Percentiles rank a stretch among this genome's conserved stretches.
phyloP scores from a whole-genome alignment of 2,329 filamentous ascomycete species.

The Scopulariopsis brevicaulis region DNA sequence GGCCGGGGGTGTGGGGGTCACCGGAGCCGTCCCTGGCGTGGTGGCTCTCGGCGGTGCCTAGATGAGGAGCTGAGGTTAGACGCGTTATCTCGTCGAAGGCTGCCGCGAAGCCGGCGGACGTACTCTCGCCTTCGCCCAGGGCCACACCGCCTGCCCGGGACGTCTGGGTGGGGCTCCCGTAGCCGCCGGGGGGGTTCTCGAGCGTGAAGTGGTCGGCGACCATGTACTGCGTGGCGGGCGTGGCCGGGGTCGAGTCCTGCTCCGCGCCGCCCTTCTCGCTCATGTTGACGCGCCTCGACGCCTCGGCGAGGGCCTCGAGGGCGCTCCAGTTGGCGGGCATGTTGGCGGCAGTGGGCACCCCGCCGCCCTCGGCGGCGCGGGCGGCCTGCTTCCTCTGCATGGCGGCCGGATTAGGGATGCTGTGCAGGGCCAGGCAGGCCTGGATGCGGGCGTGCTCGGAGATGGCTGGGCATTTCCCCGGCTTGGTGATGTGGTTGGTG shows the following conservation, averaged over 20 bases:
- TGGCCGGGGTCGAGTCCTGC: not conserved
- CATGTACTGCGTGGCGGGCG: constrained; percentile 1
- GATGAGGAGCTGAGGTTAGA: not conserved
- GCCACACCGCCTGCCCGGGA: not conserved
- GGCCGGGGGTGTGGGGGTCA: not conserved
- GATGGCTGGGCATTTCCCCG: constrained; percentile 63
- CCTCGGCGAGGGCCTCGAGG: constrained; percentile 77
- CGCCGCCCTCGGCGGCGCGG: constrained; percentile 4
- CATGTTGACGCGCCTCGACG: constrained; percentile 67
- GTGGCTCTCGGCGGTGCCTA: not conserved
- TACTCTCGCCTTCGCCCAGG: constrained; percentile 24
- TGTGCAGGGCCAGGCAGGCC: constrained; percentile 61
- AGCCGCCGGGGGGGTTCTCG: constrained; percentile 41
- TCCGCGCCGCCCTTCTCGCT: constrained; percentile 41
- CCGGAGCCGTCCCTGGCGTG: not conserved
- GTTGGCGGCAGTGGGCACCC: constrained; percentile 8
- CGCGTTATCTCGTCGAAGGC: not conserved
- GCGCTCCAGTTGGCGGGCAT: constrained; percentile 60
- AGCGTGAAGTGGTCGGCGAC: constrained; percentile 28
- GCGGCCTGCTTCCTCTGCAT: constrained; percentile 14
- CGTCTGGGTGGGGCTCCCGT: constrained; percentile 22
- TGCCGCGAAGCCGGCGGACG: constrained; percentile 7
- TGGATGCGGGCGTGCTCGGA: constrained; percentile 64
- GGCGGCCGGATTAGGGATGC: constrained; percentile 43
- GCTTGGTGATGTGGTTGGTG: constrained; percentile 67